Base-by-base conservation (phyloP, 2,329 filamentous ascomycete species). In the Leptographium wingfieldii region DNA sequence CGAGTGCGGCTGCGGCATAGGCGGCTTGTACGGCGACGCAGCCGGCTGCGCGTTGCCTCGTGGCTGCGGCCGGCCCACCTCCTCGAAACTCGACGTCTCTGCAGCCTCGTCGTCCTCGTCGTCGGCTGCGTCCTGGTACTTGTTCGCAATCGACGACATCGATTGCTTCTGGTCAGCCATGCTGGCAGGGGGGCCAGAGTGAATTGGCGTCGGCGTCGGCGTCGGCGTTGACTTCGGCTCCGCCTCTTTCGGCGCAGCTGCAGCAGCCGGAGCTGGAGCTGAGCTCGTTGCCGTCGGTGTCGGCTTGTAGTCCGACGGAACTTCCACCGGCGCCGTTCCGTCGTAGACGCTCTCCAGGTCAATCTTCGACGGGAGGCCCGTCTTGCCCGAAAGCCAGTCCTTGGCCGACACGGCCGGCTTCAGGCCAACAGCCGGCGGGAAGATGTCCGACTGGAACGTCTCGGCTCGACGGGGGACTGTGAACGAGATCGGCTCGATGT, bases 401-500 rank as follows among this genome's bases (percentile, higher is more conserved):
- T 80, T 75, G 49, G 88, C 82, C 60, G 84, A 87, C 69, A 95
- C 82, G 61, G 87, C 92, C 56, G 94, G 84, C 74, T 90, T 95
- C 59, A 82, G 72, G 63, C 94, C 92, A 60, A 80, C 79, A 14
- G 91, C 87, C 12, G 94, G 92, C 51, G 92, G 94, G 73, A 90
- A 99, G 68, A 99, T 96, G 70, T 99, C 94, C 63, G 91, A 90
- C 75, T 97, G 92, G 83, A 96, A 96, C 57, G 87, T 90, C 73
- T 96, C 91, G 59, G 94, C 90, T 64, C 94, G 85, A 64, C 94
- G 85, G 56, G 94, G 94, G 2, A 97, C 94, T 59, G 95, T 95
- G 76, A 99, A 99, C 2, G 94, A 96, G 69, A 99, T 88, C 49
- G 94, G 94, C 75, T 99, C 94, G 67, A 99, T 90, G 75, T 95